These are phyloP conservation scores for Euphorbia celastroides DNA, from an alignment of 441 rosid genomes.

Conservation along the genomic window DNA sequence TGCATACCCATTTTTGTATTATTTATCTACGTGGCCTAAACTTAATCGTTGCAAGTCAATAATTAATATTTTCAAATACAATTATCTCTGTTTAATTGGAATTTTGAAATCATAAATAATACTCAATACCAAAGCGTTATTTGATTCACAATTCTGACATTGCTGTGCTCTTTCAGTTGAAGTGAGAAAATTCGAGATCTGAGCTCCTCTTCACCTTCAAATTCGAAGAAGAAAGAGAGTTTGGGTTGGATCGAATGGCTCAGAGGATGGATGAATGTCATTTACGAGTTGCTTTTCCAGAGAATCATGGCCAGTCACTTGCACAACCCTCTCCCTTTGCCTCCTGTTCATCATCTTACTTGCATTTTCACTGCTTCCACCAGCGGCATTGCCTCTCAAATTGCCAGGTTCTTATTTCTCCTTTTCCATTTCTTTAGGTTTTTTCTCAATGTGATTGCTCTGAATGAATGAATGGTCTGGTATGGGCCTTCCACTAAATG, in stretches of 20 bases:
- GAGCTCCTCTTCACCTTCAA: neutral
- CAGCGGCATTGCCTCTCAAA: conserved; percentile 92
- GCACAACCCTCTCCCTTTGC: conserved; percentile 73
- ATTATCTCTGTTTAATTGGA: no score
- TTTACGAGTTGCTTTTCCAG: conserved; percentile 77
- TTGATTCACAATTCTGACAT: no score
- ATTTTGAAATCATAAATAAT: no score
- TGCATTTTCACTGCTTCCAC: conserved; percentile 94
- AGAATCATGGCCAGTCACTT: conserved; percentile 81
- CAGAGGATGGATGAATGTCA: conserved; percentile 71
- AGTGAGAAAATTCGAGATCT: neutral
- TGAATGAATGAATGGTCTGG: conserved; percentile 53
- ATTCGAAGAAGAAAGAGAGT: conserved; percentile 35
- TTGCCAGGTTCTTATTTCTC: conserved; percentile 45
- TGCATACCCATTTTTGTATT: no score
- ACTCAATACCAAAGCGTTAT: no score
- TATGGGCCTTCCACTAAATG: conserved; percentile 65
- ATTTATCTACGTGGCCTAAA: no score
- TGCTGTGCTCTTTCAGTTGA: no score
- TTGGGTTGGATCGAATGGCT: conserved; percentile 97
- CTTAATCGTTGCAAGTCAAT: no score
- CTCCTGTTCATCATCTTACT: conserved; percentile 75
- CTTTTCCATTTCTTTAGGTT: neutral
- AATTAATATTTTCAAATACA: no score
- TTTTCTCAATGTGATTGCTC: neutral